Base-by-base conservation (phyloP, 1,139 yeast species). In the Pichia sp. region DNA sequence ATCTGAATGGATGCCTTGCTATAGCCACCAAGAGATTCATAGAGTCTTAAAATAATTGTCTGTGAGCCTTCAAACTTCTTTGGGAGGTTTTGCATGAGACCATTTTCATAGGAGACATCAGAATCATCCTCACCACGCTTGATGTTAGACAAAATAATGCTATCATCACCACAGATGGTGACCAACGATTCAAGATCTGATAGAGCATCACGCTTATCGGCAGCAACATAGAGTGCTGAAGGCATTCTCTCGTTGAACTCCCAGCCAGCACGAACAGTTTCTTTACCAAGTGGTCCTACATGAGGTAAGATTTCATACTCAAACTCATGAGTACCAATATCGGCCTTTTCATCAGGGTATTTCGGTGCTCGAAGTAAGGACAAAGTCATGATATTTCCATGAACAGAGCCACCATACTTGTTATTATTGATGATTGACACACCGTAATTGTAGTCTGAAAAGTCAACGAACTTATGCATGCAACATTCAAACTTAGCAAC, bases 401-500 rank as follows among this genome's bases (percentile, higher is more conserved):
- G 96, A 16, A 88, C 78, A 1, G 94, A 72, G 46, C 85, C 94
- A 12, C 97, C 97, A 52, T 87, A 91, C 60, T 91, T 91, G 56
- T 78, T 72, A 59, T 86, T 80, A 56, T 88, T 91, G 51, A 91
- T 58, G 19, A 91, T 62, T 1, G 94, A 72, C n/a, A 87, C 94
- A 52, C 97, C 97, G 53, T 85, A 87, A 44, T 74, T 74, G 58
- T 66, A 74, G 52, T 86, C 97, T 25, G 94, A 81, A 52, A 84
- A 77, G 56, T 91, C 97, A 55, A 93, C 88, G 64, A 86, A 91
- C 55, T 85, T 84, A 60, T 91, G 97, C 51, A 83, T 88, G 50
- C 96, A 85, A 16, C 87, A 96, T 60, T 91, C 98, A 59, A 91
- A 91, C 59, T 87, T 87, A 42, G 97, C 97, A 28, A 81, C 81